Percentiles rank a stretch among this genome's conserved stretches.
Conservation (phyloP, 176 grass and related monocot genomes). For the Bolboschoenus planiculmis region DNA sequence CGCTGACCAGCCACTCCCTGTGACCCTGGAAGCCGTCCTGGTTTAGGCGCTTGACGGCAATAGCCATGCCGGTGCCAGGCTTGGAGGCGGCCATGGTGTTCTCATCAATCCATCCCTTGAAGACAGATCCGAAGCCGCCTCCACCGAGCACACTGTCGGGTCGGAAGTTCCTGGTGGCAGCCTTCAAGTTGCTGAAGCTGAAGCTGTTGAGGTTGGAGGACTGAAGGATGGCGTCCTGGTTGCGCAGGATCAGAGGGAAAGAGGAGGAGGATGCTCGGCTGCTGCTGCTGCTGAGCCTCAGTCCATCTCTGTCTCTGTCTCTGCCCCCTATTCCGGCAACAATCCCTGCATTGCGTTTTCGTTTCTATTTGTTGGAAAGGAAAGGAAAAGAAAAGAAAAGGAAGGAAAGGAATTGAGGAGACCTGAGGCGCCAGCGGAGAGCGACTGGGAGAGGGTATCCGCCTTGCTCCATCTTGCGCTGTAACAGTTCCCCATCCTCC, state of each 20-base stretch:
- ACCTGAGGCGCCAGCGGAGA: conserved; percentile 49
- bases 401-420: neutral
- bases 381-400: neutral
- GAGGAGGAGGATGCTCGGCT: conserved; percentile 57
- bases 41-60: conserved; percentile 84
- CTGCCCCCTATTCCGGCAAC: conserved; percentile 33
- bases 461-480: conserved; percentile 57
- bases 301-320: conserved; percentile 45
- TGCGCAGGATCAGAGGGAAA: conserved; percentile 35
- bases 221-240: conserved; percentile 59
- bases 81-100: conserved; percentile 47
- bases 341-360: conserved; percentile 35
- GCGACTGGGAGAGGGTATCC: conserved; percentile 32
- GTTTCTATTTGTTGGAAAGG: no score
- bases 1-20: conserved; percentile 88
- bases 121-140: conserved; percentile 84
- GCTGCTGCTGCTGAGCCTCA: conserved; percentile 48
- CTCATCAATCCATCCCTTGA: conserved; percentile 88
- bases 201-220: conserved; percentile 64
- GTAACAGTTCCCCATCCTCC: conserved; percentile 70
- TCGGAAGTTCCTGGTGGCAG: conserved; percentile 79
- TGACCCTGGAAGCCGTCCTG: conserved; percentile 74
- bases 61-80: conserved; percentile 61
- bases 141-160: conserved; percentile 71
- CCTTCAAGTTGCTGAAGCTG: conserved; percentile 50